Conservation (phyloP, 208 protist genomes). For the Crithidia mellificae region DNA sequence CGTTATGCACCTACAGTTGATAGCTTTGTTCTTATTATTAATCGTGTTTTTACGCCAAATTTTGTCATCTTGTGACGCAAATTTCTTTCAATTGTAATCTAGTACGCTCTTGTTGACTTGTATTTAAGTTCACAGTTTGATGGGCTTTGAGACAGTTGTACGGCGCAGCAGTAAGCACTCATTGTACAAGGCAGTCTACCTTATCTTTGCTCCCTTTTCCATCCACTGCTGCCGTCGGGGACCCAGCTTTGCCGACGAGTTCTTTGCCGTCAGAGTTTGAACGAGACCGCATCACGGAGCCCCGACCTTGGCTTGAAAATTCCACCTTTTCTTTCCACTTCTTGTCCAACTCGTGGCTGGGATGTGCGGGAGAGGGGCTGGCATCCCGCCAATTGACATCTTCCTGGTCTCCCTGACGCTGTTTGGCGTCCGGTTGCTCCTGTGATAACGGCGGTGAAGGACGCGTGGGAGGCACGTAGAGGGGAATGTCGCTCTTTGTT, state of each 20-base stretch:
- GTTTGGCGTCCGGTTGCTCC: too few relatives aligned
- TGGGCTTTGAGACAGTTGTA: too few relatives aligned
- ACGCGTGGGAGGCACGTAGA: conserved; percentile 14
- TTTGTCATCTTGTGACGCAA: too few relatives aligned
- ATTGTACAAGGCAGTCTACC: conserved; percentile 15
- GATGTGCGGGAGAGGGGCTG: not conserved
- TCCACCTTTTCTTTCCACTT: not conserved
- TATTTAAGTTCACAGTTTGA: too few relatives aligned
- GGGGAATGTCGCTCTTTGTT: conserved; percentile 2
- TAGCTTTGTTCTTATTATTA: too few relatives aligned
- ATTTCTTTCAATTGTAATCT: too few relatives aligned
- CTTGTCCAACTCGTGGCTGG: not conserved
- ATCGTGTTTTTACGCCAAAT: too few relatives aligned
- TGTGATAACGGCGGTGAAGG: not conserved
- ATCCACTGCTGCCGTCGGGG: not conserved
- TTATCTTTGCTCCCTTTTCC: not conserved
- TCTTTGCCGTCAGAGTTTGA: not conserved
- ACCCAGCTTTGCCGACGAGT: not conserved
- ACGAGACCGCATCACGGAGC: not conserved
- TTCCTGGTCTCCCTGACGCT: not conserved
- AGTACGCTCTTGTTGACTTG: too few relatives aligned
- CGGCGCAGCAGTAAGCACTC: not conserved
- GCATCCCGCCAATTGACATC: not conserved
- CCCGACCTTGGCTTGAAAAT: conserved; percentile 11
- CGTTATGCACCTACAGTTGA: too few relatives aligned